These are phyloP conservation scores for Maudiozyma turicensis DNA, from an alignment of 805 yeast species.

Conservation along the genomic window DNA sequence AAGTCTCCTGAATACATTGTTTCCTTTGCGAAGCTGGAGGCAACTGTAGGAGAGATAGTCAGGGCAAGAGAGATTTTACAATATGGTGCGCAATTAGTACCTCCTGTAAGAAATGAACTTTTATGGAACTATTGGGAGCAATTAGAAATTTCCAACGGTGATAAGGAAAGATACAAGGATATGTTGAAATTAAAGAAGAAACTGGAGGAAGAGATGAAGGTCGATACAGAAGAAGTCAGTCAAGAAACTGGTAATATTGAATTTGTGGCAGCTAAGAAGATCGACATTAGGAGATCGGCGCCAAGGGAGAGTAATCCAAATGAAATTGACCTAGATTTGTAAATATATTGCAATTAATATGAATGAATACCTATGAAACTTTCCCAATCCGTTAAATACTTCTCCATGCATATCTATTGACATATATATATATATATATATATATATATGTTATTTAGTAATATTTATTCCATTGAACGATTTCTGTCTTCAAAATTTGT, in stretches of 20 bases:
- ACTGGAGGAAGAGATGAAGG: constrained; percentile 23
- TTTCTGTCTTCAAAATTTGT: too few relatives aligned
- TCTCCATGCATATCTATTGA: too few relatives aligned
- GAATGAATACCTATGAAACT: too few relatives aligned
- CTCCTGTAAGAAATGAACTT: constrained; percentile 25
- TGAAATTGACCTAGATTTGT: constrained; percentile 6
- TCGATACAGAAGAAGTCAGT: constrained; percentile 21
- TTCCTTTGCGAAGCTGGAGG: constrained; percentile 53
- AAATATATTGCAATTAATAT: neutral
- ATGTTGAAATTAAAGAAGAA: constrained; percentile 55
- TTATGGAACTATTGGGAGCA: constrained; percentile 65
- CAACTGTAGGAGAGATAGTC: constrained; percentile 37
- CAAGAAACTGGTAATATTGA: constrained; percentile 24
- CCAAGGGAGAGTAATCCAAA: constrained; percentile 2
- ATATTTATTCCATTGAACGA: too few relatives aligned
- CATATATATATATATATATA: too few relatives aligned
- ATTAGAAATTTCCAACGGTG: constrained; percentile 66
- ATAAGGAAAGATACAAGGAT: constrained; percentile 60
- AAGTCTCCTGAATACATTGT: constrained; percentile 36
- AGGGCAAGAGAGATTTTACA: constrained; percentile 57
- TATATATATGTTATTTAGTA: too few relatives aligned
- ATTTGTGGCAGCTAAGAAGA: constrained; percentile 38
- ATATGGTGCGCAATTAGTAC: constrained; percentile 40
- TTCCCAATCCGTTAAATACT: too few relatives aligned
- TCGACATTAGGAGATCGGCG: neutral